Conservation (phyloP, 371 early-diverging fungal species). For the Mortierella sp. region DNA sequence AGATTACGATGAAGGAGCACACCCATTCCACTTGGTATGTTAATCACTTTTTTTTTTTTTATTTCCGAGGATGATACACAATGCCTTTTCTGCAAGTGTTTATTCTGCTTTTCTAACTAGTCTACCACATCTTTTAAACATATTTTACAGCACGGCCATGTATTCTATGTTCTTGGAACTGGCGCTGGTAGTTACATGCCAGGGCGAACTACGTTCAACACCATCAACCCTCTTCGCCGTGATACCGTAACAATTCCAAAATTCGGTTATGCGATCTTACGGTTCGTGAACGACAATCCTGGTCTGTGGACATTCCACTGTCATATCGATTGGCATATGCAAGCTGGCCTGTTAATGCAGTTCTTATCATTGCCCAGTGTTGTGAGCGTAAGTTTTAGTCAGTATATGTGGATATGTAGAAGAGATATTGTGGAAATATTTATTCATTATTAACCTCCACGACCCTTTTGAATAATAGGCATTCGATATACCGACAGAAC, state of each 20-base stretch:
- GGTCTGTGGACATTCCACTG: slow-evolving; percentile 85
- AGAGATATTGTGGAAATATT: too few species aligned
- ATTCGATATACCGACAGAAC: slow-evolving; percentile 19
- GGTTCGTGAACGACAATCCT: slow-evolving; percentile 81
- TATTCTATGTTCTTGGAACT: slow-evolving; percentile 67
- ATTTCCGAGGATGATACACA: too few species aligned
- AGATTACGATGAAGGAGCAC: slow-evolving; percentile 25
- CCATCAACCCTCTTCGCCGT: slow-evolving; percentile 69
- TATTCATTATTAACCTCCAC: too few species aligned
- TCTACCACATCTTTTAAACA: neutral
- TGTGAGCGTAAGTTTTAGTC: slow-evolving; percentile 9
- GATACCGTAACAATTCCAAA: slow-evolving; percentile 73
- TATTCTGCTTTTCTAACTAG: too few species aligned
- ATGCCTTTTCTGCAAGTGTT: too few species aligned
- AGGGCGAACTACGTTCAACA: slow-evolving; percentile 15
- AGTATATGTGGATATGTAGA: too few species aligned
- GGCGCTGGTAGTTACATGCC: slow-evolving; percentile 62
- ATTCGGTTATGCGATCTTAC: slow-evolving; percentile 69
- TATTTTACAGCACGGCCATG: slow-evolving; percentile 65
- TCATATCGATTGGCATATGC: slow-evolving; percentile 84
- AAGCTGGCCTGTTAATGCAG: slow-evolving; percentile 63
- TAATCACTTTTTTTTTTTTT: too few species aligned
- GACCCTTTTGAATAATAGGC: neutral
- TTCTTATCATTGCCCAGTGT: slow-evolving; percentile 24
- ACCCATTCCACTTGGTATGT: slow-evolving; percentile 62